Base-by-base conservation (phyloP, 169 alveolate species). In the Theileria orientalis region DNA sequence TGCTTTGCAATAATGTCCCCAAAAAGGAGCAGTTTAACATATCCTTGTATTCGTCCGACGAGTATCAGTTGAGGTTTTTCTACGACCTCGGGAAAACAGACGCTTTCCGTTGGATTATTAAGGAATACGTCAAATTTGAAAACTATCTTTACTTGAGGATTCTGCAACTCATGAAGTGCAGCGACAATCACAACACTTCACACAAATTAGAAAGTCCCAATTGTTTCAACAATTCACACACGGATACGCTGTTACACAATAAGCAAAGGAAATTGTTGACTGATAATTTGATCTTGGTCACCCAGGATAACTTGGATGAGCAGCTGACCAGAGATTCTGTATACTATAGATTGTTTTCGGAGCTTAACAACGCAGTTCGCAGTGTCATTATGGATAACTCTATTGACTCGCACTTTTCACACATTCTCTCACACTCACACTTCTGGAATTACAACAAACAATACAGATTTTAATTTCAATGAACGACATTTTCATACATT, bases 121-220 rank as follows among this genome's bases (percentile, higher is more conserved):
- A 42, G 19, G 87, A 79, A 30, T 79, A 79, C 78, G 69, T 79
- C 13, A 29, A 66, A n/a, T 72, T 79, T 30, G 87, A 79, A 76
- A 79, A 79, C 57, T 79, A 74, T 74, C 35, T 79, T 35, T 56
- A 72, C 47, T 67, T 77, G 25, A 73, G 70, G 11, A 47, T 75
- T 29, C 46, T 57, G 30, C 77, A 68, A 60, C 41, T 75, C 40
- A 66, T 61, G 63, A 49, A 32, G 40, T 13, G 30, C 30, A 47
- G 25, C 23, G 70, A 25, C 7, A 11, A n/a, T 13, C 16, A 35
- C 3, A 11, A 57, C 41, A 16, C 41, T 30, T 2, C 67, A 3
- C 42, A 32, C 33, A 57, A 57, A 3, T 2, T 2, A n/a, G 11
- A 30, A 3, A 23, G 7, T 57, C 3, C 47, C 51, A 23, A 2